Base-by-base conservation (phyloP, 2,329 filamentous ascomycete species). In the Botrytis deweyae region DNA sequence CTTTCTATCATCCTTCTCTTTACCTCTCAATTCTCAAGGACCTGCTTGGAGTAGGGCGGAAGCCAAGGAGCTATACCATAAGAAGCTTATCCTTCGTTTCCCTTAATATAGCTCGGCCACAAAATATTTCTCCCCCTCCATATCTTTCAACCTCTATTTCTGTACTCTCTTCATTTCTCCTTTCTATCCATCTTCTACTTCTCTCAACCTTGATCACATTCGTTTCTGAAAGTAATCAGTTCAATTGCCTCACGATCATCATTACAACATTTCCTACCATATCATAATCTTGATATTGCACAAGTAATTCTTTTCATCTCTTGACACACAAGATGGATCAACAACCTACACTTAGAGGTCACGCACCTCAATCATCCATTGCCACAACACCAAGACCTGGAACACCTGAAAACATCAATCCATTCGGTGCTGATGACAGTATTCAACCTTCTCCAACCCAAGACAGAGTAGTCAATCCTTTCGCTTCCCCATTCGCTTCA, bases 401-500 rank as follows among this genome's bases (percentile, higher is more conserved):
- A 52, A 84, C 82, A n/a, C 83, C 83, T 69, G 82, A 83, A 68
- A 80, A 76, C 76, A 78, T 76, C 67, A 78, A 78, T 73, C 77
- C 78, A 8, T 81, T 78, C 52, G 69, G 70, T 62, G 80, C 69
- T 61, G 80, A 81, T 16, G 78, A 79, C n/a, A 80, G 79, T 46
- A 75, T 77, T 16, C 77, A 77, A 38, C 77, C 76, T 25, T 73
- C 77, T 22, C 77, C 78, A 20, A 29, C 25, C 3, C 25, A 40
- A 33, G 59, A 72, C 36, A 73, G 71, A 74, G 69, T 63, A 72
- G 69, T 65, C 16, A 80, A 81, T 63, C 78, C 79, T 22, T 81
- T 81, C 73, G 12, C 36, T 4, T 77, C 80, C 40, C 85, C 84
- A 7, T 83, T 83, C 78, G 80, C 78, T 72, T 86, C 84, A 12